These are phyloP conservation scores for Boletus rufocinnamomeus DNA, from an alignment of 768 basidiomycete species.

Conservation along the genomic window DNA sequence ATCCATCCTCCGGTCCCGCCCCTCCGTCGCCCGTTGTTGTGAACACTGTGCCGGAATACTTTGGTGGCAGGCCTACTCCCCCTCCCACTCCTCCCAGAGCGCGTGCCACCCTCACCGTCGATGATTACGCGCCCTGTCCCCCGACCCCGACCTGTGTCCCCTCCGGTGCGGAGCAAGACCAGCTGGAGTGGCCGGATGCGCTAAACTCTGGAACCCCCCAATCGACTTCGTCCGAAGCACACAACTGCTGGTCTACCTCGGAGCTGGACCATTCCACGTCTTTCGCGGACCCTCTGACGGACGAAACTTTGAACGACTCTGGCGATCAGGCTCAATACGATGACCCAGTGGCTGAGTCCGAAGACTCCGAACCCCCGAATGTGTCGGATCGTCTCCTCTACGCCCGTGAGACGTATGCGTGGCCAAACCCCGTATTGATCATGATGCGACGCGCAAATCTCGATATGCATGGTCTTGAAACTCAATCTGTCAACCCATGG, in stretches of 20 bases:
- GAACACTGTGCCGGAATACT: background rate
- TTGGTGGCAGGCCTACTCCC: constrained; percentile 7
- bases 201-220: background rate
- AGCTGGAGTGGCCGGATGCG: background rate
- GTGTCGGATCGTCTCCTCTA: constrained; percentile 8
- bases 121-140: constrained; percentile 20
- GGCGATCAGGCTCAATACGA: background rate
- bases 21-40: constrained; percentile 17
- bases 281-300: background rate
- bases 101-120: background rate
- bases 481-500: background rate
- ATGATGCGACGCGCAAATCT: constrained; percentile 14
- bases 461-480: background rate
- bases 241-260: background rate
- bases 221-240: no score
- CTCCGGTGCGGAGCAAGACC: background rate
- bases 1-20: background rate
- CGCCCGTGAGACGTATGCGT: background rate
- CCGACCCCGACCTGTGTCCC: constrained; percentile 10
- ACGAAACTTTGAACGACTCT: background rate
- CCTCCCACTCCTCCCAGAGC: constrained; percentile 4
- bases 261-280: background rate
- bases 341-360: no score
- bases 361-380: background rate
- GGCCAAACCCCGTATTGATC: constrained; percentile 16